These are phyloP conservation scores for Cyamopsis tetragonoloba DNA, from an alignment of 306 rosid genomes.

Conservation along the genomic window DNA sequence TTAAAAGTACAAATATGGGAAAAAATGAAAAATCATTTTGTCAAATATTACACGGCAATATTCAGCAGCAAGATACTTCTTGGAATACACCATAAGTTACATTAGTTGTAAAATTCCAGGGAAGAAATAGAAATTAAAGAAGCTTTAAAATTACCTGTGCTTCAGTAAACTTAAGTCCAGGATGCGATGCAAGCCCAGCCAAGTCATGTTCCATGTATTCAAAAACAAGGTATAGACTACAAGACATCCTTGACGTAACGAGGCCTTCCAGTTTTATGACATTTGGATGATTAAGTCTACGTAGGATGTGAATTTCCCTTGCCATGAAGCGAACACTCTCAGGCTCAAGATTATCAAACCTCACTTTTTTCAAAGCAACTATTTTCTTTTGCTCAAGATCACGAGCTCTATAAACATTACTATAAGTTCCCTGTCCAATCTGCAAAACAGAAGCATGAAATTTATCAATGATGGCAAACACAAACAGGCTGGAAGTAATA, in stretches of 20 bases:
- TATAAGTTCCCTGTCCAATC: conserved; percentile 98
- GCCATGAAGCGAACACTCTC: conserved; percentile 98
- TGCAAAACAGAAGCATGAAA: conserved; percentile 29
- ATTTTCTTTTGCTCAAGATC: conserved; percentile 87
- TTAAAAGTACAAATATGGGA: not conserved
- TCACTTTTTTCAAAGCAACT: conserved; percentile 89
- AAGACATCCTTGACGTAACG: conserved; percentile 93
- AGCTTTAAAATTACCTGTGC: conserved; percentile 61
- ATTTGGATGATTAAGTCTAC: conserved; percentile 87
- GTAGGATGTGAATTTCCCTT: conserved; percentile 88
- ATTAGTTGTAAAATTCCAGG: not conserved
- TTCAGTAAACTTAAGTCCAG: conserved; percentile 82
- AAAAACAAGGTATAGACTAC: conserved; percentile 90
- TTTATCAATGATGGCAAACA: not conserved
- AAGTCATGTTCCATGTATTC: conserved; percentile 97
- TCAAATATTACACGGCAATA: not conserved
- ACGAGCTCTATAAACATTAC: conserved; percentile 89
- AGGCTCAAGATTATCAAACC: conserved; percentile 91
- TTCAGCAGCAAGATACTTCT: not conserved
- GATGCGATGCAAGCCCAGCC: conserved; percentile 90
- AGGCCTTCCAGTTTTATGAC: conserved; percentile 85
- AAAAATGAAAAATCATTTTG: not conserved
- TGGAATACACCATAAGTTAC: conserved; percentile 5
- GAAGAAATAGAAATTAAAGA: conserved; percentile 6
- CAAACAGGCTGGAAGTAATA: conserved; percentile 5